Evolutionary conservation across 2,329 filamentous ascomycete genomes (phyloP).

Genomic region (Aspergillus oerlinghausenensis): DNA sequence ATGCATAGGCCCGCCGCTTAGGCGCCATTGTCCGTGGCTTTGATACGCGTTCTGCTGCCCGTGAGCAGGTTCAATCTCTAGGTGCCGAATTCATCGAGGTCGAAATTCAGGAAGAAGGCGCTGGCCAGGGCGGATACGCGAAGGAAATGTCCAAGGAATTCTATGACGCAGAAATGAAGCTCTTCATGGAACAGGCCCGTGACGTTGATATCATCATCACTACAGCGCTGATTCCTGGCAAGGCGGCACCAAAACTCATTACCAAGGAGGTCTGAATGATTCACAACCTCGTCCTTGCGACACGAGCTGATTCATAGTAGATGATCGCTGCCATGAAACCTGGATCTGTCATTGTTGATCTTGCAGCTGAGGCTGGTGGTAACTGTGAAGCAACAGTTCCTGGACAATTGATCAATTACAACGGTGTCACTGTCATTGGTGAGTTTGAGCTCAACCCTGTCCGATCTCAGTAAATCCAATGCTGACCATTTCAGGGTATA

Average conservation of each 20-base stretch:
- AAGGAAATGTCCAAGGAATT: conserved; percentile 95
- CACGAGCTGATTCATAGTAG: conserved; percentile 27
- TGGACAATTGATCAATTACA: conserved; percentile 64
- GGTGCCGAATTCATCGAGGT: conserved; percentile 89
- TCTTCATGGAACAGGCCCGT: conserved; percentile 80
- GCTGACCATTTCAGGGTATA: conserved; percentile 56
- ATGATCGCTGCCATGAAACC: conserved; percentile 85
- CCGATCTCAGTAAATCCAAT: not conserved
- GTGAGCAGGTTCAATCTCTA: conserved; percentile 85
- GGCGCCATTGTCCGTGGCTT: conserved; percentile 88
- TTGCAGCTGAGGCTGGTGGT: conserved; percentile 81
- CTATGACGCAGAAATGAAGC: conserved; percentile 86
- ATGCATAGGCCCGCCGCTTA: conserved; percentile 63
- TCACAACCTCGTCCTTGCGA: not conserved
- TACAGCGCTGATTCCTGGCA: conserved; percentile 84
- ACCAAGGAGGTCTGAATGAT: conserved; percentile 55
- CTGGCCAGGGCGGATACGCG: conserved; percentile 79
- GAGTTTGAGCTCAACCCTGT: conserved; percentile 20
- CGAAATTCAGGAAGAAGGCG: conserved; percentile 76
- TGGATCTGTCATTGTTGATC: conserved; percentile 80
- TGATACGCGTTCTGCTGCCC: conserved; percentile 80
- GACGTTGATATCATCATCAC: conserved; percentile 93
- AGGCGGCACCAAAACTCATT: conserved; percentile 76
- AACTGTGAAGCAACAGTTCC: conserved; percentile 80
- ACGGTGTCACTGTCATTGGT: conserved; percentile 82